These are phyloP conservation scores for Monosporascus sp. DNA, from an alignment of 2,329 filamentous ascomycete genomes.

Conservation along the genomic window DNA sequence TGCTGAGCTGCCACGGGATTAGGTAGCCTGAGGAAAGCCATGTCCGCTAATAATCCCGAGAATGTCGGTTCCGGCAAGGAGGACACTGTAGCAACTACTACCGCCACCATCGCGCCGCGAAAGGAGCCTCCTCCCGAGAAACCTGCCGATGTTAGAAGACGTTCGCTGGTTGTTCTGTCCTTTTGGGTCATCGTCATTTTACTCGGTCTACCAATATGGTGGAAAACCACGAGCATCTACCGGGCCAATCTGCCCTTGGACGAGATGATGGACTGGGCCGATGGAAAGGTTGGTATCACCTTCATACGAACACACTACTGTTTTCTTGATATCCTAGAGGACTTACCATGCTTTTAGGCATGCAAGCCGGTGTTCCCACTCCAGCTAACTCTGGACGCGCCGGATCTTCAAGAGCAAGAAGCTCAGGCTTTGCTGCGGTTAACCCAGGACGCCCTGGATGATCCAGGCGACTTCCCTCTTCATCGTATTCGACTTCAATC, in stretches of 20 bases:
- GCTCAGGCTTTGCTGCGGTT: conserved; percentile 68
- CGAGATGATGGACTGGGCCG: conserved; percentile 86
- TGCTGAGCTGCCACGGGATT: background rate
- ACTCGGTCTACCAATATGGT: conserved; percentile 90
- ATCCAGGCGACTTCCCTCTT: conserved; percentile 77
- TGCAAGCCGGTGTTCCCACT: conserved; percentile 87
- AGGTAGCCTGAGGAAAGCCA: background rate
- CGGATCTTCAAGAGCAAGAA: conserved; percentile 59
- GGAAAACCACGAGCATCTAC: conserved; percentile 89
- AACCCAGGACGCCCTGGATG: conserved; percentile 83
- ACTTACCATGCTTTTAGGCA: conserved; percentile 46
- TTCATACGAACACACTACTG: background rate
- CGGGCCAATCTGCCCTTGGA: conserved; percentile 76
- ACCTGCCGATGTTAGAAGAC: conserved; percentile 60
- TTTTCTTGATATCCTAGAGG: background rate
- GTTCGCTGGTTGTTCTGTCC: conserved; percentile 71
- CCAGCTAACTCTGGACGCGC: conserved; percentile 70
- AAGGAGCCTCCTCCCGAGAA: conserved; percentile 73
- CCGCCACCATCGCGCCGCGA: conserved; percentile 10
- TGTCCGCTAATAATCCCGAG: background rate
- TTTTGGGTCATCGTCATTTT: conserved; percentile 86
- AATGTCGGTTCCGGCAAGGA: background rate
- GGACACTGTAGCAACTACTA: background rate
- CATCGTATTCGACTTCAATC: conserved; percentile 75
- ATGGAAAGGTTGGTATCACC: conserved; percentile 63